Evolutionary conservation across 768 basidiomycete genomes (phyloP), one percentile per base, ranked within the genome.

Genomic region (Agrocybe chaxingu): DNA sequence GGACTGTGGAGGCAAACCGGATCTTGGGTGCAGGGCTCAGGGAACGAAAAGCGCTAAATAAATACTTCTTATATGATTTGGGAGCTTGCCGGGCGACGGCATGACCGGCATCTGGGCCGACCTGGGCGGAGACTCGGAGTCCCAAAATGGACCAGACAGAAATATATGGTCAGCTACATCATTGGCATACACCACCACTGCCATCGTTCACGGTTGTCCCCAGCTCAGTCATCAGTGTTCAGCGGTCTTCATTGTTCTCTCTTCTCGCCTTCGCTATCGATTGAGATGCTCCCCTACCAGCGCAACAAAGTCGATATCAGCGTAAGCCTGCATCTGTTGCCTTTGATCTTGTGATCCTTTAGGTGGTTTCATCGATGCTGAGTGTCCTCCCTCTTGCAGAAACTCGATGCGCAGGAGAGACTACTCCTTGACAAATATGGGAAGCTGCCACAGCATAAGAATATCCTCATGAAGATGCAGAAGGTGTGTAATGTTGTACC

Each of bases 291-390:
- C 47, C 88, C 91, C 43, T 75, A 77, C 52, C 81, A 79, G 71
- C 87, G 87, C 69, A 93, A 95, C 73, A 96, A 97, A 79, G 78
- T 96, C 72, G 95, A 97, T 75, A 79, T 96, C 71, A 92, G 87
- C 71, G 94, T 95, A 64, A 65, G 89, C 71, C 12, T 42, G 19
- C 36, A 37, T 43, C 44, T 50, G 19, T 39, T 34, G n/a, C 30
- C 24, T 8, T 36, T 48, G 8, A 45, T 46, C 32, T 44, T 24
- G 43, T 51, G 42, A 47, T 48, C 11, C 38, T 45, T 37, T 24
- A 42, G 46, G 45, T 32, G 39, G 13, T 32, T 56, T 57, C 58
- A 58, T 63, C 62, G 53, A 56, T 52, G 24, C 58, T 59, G 40
- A 61, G 41, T 29, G 36, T 47, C 30, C 1, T 37, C 24, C 33